Conservation (phyloP, 495 filamentous ascomycete species). For the Acidiella bohemica region DNA sequence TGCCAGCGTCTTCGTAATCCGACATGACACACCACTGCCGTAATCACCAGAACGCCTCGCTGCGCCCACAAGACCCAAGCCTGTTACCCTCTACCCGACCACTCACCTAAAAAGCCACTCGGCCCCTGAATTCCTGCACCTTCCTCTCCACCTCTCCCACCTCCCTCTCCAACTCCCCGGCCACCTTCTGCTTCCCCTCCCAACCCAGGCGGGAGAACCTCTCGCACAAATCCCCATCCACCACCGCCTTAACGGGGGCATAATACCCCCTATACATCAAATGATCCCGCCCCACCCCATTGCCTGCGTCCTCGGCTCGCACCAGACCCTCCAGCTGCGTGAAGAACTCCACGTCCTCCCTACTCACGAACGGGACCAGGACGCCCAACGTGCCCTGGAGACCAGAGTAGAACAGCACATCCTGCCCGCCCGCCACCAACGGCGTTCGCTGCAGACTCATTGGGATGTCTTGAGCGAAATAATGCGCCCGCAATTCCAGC, state of each 20-base stretch:
- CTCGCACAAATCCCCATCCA: slow-evolving; percentile 98
- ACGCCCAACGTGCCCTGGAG: slow-evolving; percentile 89
- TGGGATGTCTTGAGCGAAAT: slow-evolving; percentile 82
- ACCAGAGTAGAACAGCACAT: slow-evolving; percentile 85
- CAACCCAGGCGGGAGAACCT: slow-evolving; percentile 65
- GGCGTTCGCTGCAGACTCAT: slow-evolving; percentile 80
- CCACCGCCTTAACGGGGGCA: slow-evolving; percentile 89
- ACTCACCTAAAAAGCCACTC: slow-evolving; percentile 22
- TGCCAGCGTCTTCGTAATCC: too few species aligned
- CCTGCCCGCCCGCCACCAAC: slow-evolving; percentile 80
- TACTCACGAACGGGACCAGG: slow-evolving; percentile 72
- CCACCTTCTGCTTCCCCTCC: slow-evolving; percentile 89
- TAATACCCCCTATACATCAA: slow-evolving; percentile 92
- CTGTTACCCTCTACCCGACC: too few species aligned
- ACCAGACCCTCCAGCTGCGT: slow-evolving; percentile 81
- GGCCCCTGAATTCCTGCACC: slow-evolving; percentile 48
- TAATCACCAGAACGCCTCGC: too few species aligned
- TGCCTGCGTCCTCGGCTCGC: slow-evolving; percentile 67
- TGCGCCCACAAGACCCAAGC: too few species aligned
- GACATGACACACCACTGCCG: too few species aligned
- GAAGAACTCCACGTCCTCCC: slow-evolving; percentile 96
- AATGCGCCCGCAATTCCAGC: slow-evolving; percentile 70
- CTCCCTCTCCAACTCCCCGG: slow-evolving; percentile 76
- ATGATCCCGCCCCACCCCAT: slow-evolving; percentile 83
- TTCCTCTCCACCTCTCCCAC: slow-evolving; percentile 89